These are phyloP conservation scores for Saccharomycopsis olivae DNA, from an alignment of 805 yeast genomes.

Conservation along the genomic window DNA sequence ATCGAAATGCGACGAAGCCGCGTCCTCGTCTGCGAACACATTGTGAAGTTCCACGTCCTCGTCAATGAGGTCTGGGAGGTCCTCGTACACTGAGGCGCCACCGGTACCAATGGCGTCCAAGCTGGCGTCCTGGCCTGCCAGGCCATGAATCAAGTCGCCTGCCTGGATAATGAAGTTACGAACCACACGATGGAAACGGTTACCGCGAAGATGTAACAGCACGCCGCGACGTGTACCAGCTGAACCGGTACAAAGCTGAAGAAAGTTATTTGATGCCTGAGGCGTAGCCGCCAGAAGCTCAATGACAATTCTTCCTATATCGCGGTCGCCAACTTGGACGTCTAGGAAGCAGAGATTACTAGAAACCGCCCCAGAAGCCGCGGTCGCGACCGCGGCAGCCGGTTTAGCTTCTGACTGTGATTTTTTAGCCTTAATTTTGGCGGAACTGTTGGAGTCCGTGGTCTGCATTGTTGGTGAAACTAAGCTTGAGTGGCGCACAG, in stretches of 20 bases:
- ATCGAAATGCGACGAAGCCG: slow-evolving; percentile 28
- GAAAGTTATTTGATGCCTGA: slow-evolving; percentile 40
- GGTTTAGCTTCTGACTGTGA: slow-evolving; percentile 97
- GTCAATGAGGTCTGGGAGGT: slow-evolving; percentile 22
- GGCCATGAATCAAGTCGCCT: slow-evolving; percentile 37
- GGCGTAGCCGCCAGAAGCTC: slow-evolving; percentile 62
- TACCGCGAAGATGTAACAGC: slow-evolving; percentile 30
- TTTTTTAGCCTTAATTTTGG: no score
- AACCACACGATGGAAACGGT: slow-evolving; percentile 50
- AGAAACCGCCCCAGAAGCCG: slow-evolving; percentile 48
- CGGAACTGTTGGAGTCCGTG: no score
- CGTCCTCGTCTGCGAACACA: slow-evolving; percentile 49
- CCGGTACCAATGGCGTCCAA: slow-evolving; percentile 29
- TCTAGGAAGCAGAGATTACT: slow-evolving; percentile 55
- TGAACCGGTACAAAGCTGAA: slow-evolving; percentile 33
- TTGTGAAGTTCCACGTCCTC: slow-evolving; percentile 25
- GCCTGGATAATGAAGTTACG: slow-evolving; percentile 64
- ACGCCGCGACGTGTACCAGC: slow-evolving; percentile 16
- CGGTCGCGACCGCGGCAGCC: slow-evolving; percentile 54
- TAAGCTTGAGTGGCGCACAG: neutral
- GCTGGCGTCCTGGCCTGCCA: slow-evolving; percentile 19
- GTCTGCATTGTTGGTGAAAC: no score
- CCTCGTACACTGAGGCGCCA: slow-evolving; percentile 33
- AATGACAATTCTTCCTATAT: slow-evolving; percentile 50
- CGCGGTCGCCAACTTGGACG: slow-evolving; percentile 31